Evolutionary conservation across 208 protist species (phyloP).

Genomic region (Spongospora subterranea): DNA sequence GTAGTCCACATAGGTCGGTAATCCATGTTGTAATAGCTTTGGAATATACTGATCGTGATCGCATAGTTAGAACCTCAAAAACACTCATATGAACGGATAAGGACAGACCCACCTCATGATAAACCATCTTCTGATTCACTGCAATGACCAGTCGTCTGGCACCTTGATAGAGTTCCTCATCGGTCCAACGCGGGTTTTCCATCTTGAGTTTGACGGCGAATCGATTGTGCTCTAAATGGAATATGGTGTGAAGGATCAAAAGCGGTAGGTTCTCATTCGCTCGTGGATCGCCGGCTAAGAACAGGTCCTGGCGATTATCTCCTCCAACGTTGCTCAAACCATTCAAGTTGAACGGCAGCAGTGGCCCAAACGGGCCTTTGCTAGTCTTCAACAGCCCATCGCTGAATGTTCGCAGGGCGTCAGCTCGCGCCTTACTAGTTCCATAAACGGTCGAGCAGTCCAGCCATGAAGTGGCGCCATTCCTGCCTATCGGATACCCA

Average conservation of each 20-base stretch:
- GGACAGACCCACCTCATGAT: background rate
- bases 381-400: background rate
- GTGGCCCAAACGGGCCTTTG: background rate
- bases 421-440: background rate
- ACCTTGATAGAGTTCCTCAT: background rate
- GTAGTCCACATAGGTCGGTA: background rate
- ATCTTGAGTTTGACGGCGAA: background rate
- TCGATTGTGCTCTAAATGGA: constrained; percentile 19
- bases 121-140: constrained; percentile 24
- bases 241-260: background rate
- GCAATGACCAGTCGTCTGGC: background rate
- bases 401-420: background rate
- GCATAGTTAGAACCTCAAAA: background rate
- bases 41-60: background rate
- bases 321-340: background rate
- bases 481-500: background rate
- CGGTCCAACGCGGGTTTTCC: background rate
- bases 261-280: background rate
- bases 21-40: background rate
- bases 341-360: background rate
- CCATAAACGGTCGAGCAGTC: background rate
- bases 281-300: constrained; percentile 18
- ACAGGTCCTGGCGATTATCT: background rate
- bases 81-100: background rate
- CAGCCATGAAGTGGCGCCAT: constrained; percentile 16